Conservation (phyloP, 2,329 filamentous ascomycete genomes). For the Tolypocladium nubicola region DNA sequence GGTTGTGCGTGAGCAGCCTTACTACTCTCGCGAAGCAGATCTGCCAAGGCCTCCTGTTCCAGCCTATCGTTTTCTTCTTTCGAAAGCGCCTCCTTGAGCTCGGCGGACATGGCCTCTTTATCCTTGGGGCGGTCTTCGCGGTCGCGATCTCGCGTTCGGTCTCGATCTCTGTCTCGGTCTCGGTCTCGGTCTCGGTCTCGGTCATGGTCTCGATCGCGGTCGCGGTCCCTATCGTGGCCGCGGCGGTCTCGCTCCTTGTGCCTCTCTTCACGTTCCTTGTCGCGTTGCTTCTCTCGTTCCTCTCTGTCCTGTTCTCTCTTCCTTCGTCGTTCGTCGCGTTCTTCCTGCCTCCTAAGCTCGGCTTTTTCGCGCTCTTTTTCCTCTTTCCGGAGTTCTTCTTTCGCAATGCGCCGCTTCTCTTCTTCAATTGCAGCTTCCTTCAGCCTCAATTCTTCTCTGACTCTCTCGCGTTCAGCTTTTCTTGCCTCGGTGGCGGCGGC, state of each 20-base stretch:
- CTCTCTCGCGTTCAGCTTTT: constrained; percentile 48
- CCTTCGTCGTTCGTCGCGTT: constrained; percentile 36
- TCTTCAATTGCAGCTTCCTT: constrained; percentile 51
- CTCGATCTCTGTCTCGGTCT: constrained; percentile 18
- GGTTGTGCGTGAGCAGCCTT: constrained; percentile 35
- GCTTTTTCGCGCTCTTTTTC: constrained; percentile 39
- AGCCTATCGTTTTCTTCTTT: constrained; percentile 48
- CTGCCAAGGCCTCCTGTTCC: constrained; percentile 46
- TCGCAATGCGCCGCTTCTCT: constrained; percentile 48
- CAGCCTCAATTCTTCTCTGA: constrained; percentile 48
- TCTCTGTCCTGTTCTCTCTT: constrained; percentile 42
- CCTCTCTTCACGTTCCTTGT: constrained; percentile 27
- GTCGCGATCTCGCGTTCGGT: constrained; percentile 17
- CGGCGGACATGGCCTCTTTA: constrained; percentile 29
- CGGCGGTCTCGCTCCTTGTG: constrained; percentile 24
- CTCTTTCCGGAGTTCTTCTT: constrained; percentile 41
- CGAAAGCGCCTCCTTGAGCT: constrained; percentile 42
- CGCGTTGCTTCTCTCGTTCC: constrained; percentile 25
- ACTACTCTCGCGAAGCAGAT: constrained; percentile 49
- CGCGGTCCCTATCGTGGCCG: constrained; percentile 20
- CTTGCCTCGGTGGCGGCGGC: constrained; percentile 53
- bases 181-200: constrained; percentile 19
- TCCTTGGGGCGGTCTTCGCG: constrained; percentile 22
- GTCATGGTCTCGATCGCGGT: constrained; percentile 17
- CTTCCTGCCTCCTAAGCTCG: constrained; percentile 37